A percentile compares a stretch with the other conserved stretches of the same genome.
Conservation (phyloP, 441 rosid genomes). For the Pelargonium exstipulatum region DNA sequence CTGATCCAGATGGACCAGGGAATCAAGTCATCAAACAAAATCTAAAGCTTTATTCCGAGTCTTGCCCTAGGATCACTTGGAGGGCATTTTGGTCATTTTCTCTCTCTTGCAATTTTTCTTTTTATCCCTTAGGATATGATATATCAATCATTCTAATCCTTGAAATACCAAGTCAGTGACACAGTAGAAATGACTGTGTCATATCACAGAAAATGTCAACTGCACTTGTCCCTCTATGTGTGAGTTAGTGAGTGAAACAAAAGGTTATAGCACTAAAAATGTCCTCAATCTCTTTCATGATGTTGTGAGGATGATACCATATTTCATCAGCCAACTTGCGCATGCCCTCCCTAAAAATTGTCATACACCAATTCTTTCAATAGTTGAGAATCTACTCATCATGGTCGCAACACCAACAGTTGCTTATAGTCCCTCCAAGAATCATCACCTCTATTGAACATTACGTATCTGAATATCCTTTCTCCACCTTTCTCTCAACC, state of each 20-base stretch:
- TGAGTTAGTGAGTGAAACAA: background rate
- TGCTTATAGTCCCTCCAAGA: conserved; percentile 13
- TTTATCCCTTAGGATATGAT: background rate
- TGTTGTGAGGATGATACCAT: background rate
- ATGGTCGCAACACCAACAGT: conserved; percentile 8
- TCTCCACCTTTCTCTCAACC: background rate
- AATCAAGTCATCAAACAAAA: too few relatives aligned
- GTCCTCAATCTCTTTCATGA: background rate
- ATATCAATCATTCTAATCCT: background rate
- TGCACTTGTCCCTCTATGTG: background rate
- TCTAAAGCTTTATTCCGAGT: too few relatives aligned
- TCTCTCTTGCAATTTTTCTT: too few relatives aligned
- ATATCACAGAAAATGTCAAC: background rate
- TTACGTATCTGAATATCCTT: conserved; percentile 7
- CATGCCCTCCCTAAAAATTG: background rate
- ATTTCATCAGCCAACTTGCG: background rate
- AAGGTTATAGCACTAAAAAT: background rate
- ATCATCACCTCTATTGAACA: conserved; percentile 23
- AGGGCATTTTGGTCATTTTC: too few relatives aligned
- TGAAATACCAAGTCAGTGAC: background rate
- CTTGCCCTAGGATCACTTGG: too few relatives aligned
- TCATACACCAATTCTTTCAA: conserved; percentile 3
- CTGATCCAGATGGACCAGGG: too few relatives aligned
- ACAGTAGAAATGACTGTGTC: background rate
- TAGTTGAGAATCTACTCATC: conserved; percentile 36